Evolutionary conservation across 352 stramenopile genomes (phyloP), one percentile per base, ranked within the genome.

Genomic region (Globisporangium canariense): DNA sequence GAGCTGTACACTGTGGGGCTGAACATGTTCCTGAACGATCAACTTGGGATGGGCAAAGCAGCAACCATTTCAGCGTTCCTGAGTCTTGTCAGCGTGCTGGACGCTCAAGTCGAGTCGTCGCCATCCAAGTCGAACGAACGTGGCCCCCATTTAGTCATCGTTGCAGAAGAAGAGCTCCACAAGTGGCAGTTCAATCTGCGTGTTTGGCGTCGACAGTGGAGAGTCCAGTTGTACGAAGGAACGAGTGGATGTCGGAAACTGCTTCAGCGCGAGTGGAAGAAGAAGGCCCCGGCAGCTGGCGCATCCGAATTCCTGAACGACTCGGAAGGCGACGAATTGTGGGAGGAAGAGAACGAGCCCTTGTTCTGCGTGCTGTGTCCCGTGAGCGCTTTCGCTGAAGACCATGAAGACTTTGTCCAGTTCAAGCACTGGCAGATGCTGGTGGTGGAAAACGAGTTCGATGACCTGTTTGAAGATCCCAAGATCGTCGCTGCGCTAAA

Each of bases 31-130:
- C 53, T 96, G 40, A 94, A 94, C 64, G 88, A 96, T 49, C 86
- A 96, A 45, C 65, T 94, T 9, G 88, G 88, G 20, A 93, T 94
- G 76, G 88, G 86, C n/a, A 94, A 95, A 60, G 81, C 84, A 9
- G 76, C 79, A 7, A 91, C 82, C 2, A 78, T 94, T 28, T 78
- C 86, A 30, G 80, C 83, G 4, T 95, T 94, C 65, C 68, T 96
- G n/a, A 74, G 70, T 25, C 66, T 86, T 8, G 64, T 91, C 25
- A 69, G 81, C 18, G 66, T 81, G 41, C 52, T 90, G 2, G 57
- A 69, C 18, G 65, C 64, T 1, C 54, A 60, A 7, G 9, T 25
- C 16, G 32, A 22, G 2, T 34, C 62, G n/a, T 45, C 55, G 11
- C 36, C 58, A 5, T 18, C 55, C 30, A 41, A 43, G 30, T 49